Base-by-base conservation (phyloP, 192 early-diverging fungal species). In the Phlyctochytrium bullatum region DNA sequence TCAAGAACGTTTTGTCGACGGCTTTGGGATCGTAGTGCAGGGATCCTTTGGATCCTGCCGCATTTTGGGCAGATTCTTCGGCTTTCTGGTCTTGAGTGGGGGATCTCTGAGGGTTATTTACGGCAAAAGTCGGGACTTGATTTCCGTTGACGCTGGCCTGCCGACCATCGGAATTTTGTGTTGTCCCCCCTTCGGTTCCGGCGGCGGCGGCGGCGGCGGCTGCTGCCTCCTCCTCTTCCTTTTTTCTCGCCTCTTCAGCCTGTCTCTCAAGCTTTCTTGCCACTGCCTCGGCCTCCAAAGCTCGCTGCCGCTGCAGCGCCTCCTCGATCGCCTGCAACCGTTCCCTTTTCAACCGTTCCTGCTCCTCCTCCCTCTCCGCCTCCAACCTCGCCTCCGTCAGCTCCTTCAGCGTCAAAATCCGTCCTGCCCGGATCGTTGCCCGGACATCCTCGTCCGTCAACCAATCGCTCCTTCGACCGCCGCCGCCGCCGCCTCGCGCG, bases 1-100 rank as follows among this genome's bases (percentile, higher is more conserved):
- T 86, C 2, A 86, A 28, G 59, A 86, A 86, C 24, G 83, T 85
- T 14, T 64, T 28, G 40, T 85, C 81, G 24, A 62, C 31, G n/a
- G 59, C 67, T 17, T 61, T 33, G 3, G 76, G 74, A 60, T 79
- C 72, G 66, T 77, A 84, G 2, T 74, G 65, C 1, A 80, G 53
- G 32, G 67, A 70, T 3, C 34, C 35, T 34, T n/a, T 57, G 17
- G 25, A 25, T n/a, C n/a, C n/a, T n/a, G n/a, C n/a, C n/a, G n/a
- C n/a, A n/a, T n/a, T n/a, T n/a, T n/a, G n/a, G n/a, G n/a, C n/a
- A n/a, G n/a, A n/a, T n/a, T n/a, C n/a, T 12, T 62, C 34, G 4
- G 32, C 12, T 12, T 4, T 6, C 54, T 25, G 27, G 28, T 0
- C 24, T n/a, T 0, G 31, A 28, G 0, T 14, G 12, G 2, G 35